Evolutionary conservation across 192 early-diverging fungal species (phyloP), one percentile per base, ranked within the genome.

Genomic region (Lunasporangiospora selenospora): DNA sequence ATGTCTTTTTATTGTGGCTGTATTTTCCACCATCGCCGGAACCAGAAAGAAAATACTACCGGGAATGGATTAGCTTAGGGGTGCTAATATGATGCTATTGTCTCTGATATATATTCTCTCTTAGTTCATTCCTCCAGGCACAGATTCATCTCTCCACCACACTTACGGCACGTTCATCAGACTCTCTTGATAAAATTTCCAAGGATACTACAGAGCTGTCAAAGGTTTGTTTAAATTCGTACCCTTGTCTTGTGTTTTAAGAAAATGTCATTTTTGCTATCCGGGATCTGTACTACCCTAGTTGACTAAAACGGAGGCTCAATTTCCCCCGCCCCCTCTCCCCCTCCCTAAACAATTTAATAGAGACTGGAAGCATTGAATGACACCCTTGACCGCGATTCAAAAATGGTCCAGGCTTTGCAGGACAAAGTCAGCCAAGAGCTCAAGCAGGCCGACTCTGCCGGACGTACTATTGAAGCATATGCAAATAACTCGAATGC

Each of bases 401-500:
- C 63, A 29, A 65, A 53, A 19, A 46, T 65, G 5, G 59, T 75
- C 32, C 43, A 61, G 26, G 63, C 49, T 5, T 30, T 75, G 18
- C 73, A 66, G 46, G 53, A 65, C 24, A 60, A 58, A 27, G 63
- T 75, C 9, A 60, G 40, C 1, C 56, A 65, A n/a, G 62, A 75
- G 33, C 42, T 75, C 24, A 75, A 75, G 39, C 62, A 65, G 38
- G 73, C 63, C 0, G 73, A 75, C 13, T 65, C 63, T 52, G 73
- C 73, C 18, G 73, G 73, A 55, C 48, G 73, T 39, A 66, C 60
- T 29, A 66, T 75, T 44, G 73, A 75, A 19, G 63, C 73, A 6
- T 75, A 75, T 50, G 52, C 53, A 24, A 63, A 63, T 43, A 57
- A 59, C 13, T 58, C 69, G 4, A 59, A 63, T 18, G 69, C 69